Base-by-base conservation (phyloP, 2,329 filamentous ascomycete genomes). In the Aspergillus neotritici region DNA sequence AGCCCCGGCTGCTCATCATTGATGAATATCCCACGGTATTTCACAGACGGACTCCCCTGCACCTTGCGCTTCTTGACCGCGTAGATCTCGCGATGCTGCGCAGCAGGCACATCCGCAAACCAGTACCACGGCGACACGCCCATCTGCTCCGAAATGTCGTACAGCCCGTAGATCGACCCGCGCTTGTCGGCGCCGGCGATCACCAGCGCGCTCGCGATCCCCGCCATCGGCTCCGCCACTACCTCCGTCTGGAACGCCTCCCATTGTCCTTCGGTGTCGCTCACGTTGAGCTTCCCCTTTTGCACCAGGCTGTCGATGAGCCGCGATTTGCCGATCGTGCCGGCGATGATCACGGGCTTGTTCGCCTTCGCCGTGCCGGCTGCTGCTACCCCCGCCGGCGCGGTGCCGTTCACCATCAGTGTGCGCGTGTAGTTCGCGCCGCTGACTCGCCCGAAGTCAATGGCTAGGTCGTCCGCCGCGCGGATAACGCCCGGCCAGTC, bases 121-220 rank as follows among this genome's bases (percentile, higher is more conserved):
- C 75, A 84, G 63, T 84, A 77, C 79, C 80, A 84, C 21, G 81
- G 82, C 28, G 79, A 83, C 10, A 87, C 82, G 17, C 84, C 84
- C 44, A 87, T 86, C 59, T 87, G 82, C 63, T 86, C 82, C 15
- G 80, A 84, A 37, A 87, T 63, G 50, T 83, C 82, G 64, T 87
- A 87, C 14, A 85, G 68, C 9, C 84, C 84, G 54, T 77, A 87
- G 42, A 87, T 84, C 2, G 80, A 78, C 11, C 81, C 82, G 48
- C 83, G 71, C 42, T 78, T 77, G 58, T 87, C 82, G 56, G 78
- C 82, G 9, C 81, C 83, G 28, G 78, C 81, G 60, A 88, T 80
- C 1, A 87, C 78, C 13, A 87, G 68, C 1, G 83, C 83, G 46
- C 71, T 70, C 1, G 72, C 56, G 16, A 78, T 75, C 14, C 77